Evolutionary conservation across 1,284 basidiomycete genomes (phyloP).

Genomic region (Rhodotorula glutinis): DNA sequence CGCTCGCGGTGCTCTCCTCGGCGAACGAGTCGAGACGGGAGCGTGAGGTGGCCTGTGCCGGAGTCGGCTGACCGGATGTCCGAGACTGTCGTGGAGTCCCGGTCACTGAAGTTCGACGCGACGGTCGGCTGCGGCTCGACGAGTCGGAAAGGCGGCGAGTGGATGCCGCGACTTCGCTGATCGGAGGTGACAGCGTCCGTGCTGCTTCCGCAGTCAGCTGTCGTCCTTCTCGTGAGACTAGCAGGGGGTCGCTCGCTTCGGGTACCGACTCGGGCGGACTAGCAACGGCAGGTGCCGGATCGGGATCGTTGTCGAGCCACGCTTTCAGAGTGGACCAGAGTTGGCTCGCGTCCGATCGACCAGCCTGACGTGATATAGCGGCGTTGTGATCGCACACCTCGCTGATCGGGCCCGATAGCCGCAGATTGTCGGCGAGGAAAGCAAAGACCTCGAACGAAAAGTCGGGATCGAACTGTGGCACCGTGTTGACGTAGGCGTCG

Average conservation of each 20-base stretch:
- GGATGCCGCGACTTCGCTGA: neutral
- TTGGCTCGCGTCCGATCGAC: slow-evolving; percentile 29
- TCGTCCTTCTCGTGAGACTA: too few species aligned
- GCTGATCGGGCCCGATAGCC: slow-evolving; percentile 20
- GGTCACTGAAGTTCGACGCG: slow-evolving; percentile 3
- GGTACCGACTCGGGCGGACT: neutral
- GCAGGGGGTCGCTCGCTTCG: neutral
- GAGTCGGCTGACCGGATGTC: neutral
- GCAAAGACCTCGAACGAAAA: slow-evolving; percentile 24
- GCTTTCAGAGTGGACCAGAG: slow-evolving; percentile 33
- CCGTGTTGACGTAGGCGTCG: slow-evolving; percentile 12
- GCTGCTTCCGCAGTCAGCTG: neutral
- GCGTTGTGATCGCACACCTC: slow-evolving; percentile 34
- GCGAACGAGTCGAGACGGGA: slow-evolving; percentile 25
- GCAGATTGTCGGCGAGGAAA: slow-evolving; percentile 30
- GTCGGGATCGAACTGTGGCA: slow-evolving; percentile 32
- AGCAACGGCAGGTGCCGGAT: slow-evolving; percentile 4
- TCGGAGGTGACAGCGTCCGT: neutral
- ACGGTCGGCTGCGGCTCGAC: neutral
- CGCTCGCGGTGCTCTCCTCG: slow-evolving; percentile 32
- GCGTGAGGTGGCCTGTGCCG: neutral
- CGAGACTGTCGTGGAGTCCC: neutral
- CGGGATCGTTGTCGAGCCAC: slow-evolving; percentile 32
- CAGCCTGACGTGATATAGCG: slow-evolving; percentile 12
- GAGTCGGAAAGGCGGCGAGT: neutral